A percentile compares a stretch with the other conserved stretches of the same genome.
Conservation (phyloP, 225 moss, liverwort and hornwort genomes). For the Asterella californica region DNA sequence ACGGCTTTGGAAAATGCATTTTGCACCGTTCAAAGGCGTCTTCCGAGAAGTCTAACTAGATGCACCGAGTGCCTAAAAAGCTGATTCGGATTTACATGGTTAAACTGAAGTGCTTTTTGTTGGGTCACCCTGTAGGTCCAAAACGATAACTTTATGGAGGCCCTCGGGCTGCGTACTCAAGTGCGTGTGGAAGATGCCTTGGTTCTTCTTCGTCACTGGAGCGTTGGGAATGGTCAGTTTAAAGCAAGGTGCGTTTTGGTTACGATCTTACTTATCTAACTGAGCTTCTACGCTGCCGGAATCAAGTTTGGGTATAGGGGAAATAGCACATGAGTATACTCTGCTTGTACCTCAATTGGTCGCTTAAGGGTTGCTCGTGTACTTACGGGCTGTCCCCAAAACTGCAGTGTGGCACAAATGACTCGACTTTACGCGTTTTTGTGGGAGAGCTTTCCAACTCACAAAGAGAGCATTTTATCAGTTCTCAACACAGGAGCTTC, state of each 20-base stretch:
- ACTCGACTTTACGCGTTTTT: constrained; percentile 68
- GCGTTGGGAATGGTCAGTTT: constrained; percentile 37
- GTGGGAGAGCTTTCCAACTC: constrained; percentile 43
- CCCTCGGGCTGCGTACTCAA: constrained; percentile 68
- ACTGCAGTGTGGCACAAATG: constrained; percentile 77
- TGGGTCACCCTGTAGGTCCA: constrained; percentile 48
- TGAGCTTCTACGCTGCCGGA: neutral
- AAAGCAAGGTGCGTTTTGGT: constrained; percentile 57
- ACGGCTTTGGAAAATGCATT: neutral
- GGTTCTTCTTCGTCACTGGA: constrained; percentile 54
- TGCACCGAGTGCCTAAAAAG: neutral
- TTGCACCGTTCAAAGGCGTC: neutral
- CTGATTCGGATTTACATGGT: neutral
- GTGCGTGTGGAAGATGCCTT: constrained; percentile 73
- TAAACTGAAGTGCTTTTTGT: neutral
- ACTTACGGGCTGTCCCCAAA: neutral
- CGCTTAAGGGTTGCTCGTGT: too few relatives aligned
- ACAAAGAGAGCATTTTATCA: constrained; percentile 46
- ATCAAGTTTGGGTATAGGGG: neutral
- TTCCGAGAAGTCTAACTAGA: neutral
- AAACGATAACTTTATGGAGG: constrained; percentile 50
- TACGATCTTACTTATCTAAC: neutral
- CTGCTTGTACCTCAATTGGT: neutral
- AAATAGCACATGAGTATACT: neutral
- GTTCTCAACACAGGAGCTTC: constrained; percentile 45